Base-by-base conservation (phyloP, 2,329 filamentous ascomycete species). In the Metarhizium album region DNA sequence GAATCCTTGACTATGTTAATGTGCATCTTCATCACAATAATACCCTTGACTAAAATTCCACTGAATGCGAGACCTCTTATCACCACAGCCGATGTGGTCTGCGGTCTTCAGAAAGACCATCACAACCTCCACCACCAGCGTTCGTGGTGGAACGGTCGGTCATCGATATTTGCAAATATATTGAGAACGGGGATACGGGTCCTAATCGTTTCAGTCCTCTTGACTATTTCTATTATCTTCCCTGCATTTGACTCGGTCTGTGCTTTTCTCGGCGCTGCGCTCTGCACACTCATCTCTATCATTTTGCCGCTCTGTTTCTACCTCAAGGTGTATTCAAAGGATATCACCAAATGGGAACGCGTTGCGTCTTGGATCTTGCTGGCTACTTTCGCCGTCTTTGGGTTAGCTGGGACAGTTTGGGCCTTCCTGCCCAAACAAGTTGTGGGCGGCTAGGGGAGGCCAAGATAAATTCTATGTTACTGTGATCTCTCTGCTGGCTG, bases 221-320 rank as follows among this genome's bases (percentile, higher is more conserved):
- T 96, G 31, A 62, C 79, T 46, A 86, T 96, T 53, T 82, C 90
- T 6, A 74, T 82, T 46, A 53, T 75, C 2, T 80, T 82, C 61
- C 90, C 90, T 0, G 79, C 82, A 0, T 95, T 95, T 62, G 90
- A 95, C 64, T 83, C 84, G 48, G 90, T 95, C 62, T 95, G 95
- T 83, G 86, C 87, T 3, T 83, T 95, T 54, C 83, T 97, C 70
- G 91, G 93, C 13, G 88, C 86, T 38, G 86, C 90, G 3, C 77
- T 95, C 16, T 96, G 91, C 70, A 95, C 95, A 60, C 88, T 87
- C 18, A 94, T 97, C 57, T 97, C 91, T 68, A 83, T 97, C 57
- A 90, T 95, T 18, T 66, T 98, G 47, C 93, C 91, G 0, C 72
- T 95, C 31, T 78, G 83, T 4, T 97, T 98, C 64, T 90, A 97